A percentile compares a stretch with the other conserved stretches of the same genome.
Evolutionary conservation across 176 grass and related monocot species (phyloP).

Genomic region (Cenchrus fungigraminus): DNA sequence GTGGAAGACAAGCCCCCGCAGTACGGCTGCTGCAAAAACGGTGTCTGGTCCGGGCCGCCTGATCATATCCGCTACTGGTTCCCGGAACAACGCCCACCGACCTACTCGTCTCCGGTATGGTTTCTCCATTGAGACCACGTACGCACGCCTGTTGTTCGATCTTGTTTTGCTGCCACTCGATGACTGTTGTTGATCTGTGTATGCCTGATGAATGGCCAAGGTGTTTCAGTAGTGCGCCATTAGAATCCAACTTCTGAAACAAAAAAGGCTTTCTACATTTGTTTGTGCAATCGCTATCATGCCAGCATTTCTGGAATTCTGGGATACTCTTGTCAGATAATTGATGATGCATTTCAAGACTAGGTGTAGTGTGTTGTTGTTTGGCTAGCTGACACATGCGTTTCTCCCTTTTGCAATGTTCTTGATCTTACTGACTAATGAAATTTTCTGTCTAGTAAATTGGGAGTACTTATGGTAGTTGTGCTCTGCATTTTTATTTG

Average conservation of each 20-base stretch:
- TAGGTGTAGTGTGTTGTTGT: no score
- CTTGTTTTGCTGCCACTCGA: not conserved
- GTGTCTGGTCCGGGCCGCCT: not conserved
- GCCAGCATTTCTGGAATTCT: not conserved
- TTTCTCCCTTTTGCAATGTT: no score
- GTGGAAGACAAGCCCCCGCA: not conserved
- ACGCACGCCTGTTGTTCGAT: no score
- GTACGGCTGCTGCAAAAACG: not conserved
- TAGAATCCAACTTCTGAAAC: not conserved
- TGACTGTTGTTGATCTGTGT: not conserved
- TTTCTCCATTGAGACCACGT: not conserved
- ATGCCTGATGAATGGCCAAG: not conserved
- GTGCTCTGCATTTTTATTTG: no score
- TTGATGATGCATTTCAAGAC: no score
- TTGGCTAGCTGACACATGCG: no score
- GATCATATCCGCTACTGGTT: not conserved
- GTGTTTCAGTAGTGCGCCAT: not conserved
- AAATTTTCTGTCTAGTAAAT: no score
- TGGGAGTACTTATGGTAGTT: no score
- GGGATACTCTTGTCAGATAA: not conserved
- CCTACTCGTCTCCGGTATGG: no score
- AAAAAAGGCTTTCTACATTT: no score
- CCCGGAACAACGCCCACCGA: not conserved
- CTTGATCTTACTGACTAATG: no score
- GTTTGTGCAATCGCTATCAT: not conserved